A percentile compares a stretch with the other conserved stretches of the same genome.
Evolutionary conservation across 2,329 filamentous ascomycete genomes (phyloP).

Genomic region (Gnomoniopsis smithogilvyi): DNA sequence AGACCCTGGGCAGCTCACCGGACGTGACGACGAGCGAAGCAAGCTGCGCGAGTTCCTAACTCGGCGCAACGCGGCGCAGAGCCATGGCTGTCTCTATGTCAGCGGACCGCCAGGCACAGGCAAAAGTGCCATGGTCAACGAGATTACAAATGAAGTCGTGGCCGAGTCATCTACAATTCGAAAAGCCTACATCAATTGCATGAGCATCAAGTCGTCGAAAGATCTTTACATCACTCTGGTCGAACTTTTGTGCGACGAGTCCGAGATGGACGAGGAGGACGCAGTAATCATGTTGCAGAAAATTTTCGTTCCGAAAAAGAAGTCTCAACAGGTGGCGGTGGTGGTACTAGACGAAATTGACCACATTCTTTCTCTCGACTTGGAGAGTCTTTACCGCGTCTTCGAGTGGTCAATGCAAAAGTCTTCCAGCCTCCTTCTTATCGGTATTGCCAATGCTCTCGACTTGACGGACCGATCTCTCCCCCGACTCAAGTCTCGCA

Average conservation of each 20-base stretch:
- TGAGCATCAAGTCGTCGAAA: constrained; percentile 86
- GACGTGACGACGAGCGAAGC: constrained; percentile 65
- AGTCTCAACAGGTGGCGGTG: constrained; percentile 61
- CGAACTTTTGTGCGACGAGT: constrained; percentile 61
- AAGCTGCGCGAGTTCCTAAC: constrained; percentile 69
- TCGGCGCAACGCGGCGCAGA: constrained; percentile 54
- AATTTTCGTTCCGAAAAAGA: constrained; percentile 65
- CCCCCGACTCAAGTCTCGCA: constrained; percentile 87
- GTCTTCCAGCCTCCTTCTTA: constrained; percentile 73
- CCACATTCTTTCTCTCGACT: constrained; percentile 82
- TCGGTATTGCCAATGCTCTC: constrained; percentile 94
- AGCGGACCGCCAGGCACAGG: constrained; percentile 95
- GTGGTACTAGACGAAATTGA: constrained; percentile 94
- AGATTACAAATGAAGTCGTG: constrained; percentile 64
- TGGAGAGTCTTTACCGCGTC: constrained; percentile 86
- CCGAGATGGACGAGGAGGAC: constrained; percentile 60
- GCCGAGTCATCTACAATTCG: constrained; percentile 50
- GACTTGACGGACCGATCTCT: constrained; percentile 95
- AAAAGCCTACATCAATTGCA: constrained; percentile 88
- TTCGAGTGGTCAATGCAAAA: constrained; percentile 93
- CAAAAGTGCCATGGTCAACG: constrained; percentile 89
- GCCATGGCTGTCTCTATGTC: constrained; percentile 84
- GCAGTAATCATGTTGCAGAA: constrained; percentile 66
- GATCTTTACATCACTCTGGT: constrained; percentile 81
- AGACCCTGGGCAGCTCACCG: constrained; percentile 71